Conservation (phyloP, 768 basidiomycete genomes). For the Tulasnella sp. region DNA sequence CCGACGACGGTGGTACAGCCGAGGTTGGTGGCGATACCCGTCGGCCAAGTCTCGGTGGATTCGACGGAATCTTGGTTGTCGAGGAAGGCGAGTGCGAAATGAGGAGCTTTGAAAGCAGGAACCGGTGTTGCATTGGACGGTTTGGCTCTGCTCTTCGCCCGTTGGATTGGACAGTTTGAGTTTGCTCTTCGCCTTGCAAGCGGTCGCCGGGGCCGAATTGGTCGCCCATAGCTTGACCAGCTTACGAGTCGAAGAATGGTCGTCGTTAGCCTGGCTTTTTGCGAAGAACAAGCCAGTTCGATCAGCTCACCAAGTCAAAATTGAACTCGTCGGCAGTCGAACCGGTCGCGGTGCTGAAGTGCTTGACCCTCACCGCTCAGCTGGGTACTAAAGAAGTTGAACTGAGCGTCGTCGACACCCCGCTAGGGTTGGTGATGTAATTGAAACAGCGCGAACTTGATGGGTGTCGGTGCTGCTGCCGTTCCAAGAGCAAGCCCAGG, state of each 20-base stretch:
- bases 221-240: constrained; percentile 33
- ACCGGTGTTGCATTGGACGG: constrained; percentile 29
- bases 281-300: constrained; percentile 38
- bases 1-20: constrained; percentile 58
- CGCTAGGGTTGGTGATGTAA: constrained; percentile 22
- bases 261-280: constrained; percentile 38
- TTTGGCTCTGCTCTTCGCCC: constrained; percentile 1
- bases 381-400: constrained; percentile 14
- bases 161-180: too few species aligned
- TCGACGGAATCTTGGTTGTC: too few species aligned
- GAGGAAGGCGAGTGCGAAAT: constrained; percentile 35
- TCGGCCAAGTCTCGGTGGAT: too few species aligned
- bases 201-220: constrained; percentile 41
- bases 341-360: constrained; percentile 26
- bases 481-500: constrained; percentile 62
- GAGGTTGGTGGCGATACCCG: constrained; percentile 41
- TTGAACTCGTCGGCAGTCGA: constrained; percentile 28
- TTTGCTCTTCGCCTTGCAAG: background rate
- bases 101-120: constrained; percentile 30
- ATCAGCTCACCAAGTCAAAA: constrained; percentile 5
- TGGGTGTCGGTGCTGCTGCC: constrained; percentile 56
- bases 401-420: constrained; percentile 5
- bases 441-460: constrained; percentile 35
- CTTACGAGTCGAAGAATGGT: constrained; percentile 16
- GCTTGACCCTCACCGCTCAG: constrained; percentile 32